Conservation (phyloP, 2,329 filamentous ascomycete genomes). For the Apiospora sp. region DNA sequence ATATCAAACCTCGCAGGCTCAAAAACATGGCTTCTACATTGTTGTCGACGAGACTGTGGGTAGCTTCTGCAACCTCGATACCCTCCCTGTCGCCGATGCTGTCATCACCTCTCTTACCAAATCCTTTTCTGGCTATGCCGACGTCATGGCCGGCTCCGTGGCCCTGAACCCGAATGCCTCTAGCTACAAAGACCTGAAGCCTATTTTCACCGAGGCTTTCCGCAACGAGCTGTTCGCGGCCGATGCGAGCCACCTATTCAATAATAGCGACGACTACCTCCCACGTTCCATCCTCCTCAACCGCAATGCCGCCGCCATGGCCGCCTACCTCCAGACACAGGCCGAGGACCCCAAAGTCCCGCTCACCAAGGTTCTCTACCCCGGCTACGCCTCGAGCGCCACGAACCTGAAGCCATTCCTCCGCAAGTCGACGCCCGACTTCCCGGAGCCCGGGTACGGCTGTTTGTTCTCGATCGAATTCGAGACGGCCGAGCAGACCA, state of each 20-base stretch:
- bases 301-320: constrained; percentile 53
- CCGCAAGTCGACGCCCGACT: constrained; percentile 50
- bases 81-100: constrained; percentile 57
- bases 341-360: constrained; percentile 43
- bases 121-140: constrained; percentile 62
- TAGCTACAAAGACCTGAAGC: constrained; percentile 32
- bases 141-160: constrained; percentile 43
- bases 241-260: constrained; percentile 55
- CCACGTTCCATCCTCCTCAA: constrained; percentile 49
- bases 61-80: constrained; percentile 58
- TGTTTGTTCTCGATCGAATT: constrained; percentile 63
- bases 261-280: constrained; percentile 55
- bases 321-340: constrained; percentile 46
- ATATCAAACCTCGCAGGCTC: constrained; percentile 31
- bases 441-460: constrained; percentile 60
- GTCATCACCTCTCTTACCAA: constrained; percentile 60
- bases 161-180: constrained; percentile 34
- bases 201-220: constrained; percentile 39
- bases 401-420: constrained; percentile 38
- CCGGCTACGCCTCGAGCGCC: constrained; percentile 40
- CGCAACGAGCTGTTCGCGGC: constrained; percentile 55
- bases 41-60: constrained; percentile 58
- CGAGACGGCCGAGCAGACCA: constrained; percentile 46
- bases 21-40: constrained; percentile 54
- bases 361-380: constrained; percentile 54